Base-by-base conservation (phyloP, 1,284 basidiomycete genomes). In the Pascua guehoae region DNA sequence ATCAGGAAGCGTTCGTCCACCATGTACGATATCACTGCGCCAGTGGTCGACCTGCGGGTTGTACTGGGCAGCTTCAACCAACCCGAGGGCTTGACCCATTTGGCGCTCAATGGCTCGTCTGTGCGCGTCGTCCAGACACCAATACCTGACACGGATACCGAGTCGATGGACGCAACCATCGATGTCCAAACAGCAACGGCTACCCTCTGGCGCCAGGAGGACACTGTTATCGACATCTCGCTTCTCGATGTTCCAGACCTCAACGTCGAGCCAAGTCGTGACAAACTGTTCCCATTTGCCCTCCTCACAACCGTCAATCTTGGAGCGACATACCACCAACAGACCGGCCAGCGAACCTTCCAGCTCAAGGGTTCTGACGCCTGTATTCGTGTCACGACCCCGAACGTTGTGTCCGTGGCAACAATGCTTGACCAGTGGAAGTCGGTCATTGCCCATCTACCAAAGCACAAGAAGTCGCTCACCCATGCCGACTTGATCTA, bases 371-470 rank as follows among this genome's bases (percentile, higher is more conserved):
- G 50, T 12, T 46, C 47, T 5, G 54, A 56, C 17, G 41, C 50
- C 17, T 47, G 48, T 2, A 32, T 60, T 4, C 51, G 63, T 32
- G 54, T 54, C 0, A 61, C 66, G 15, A 68, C 66, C 0, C 49
- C 59, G 7, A 57, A 58, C 4, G 47, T 66, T 9, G 54, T 62
- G 2, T 49, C 53, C 38, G 51, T 61, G n/a, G 42, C 50, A 4
- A 40, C 60, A 16, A 47, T 67, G 24, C 15, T 62, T 8, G 51
- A 54, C 16, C 32, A 49, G 10, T 71, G 69, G 69, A 14, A 8
- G 12, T 40, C 51, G 1, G 51, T 56, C 8, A 12, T 63, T 24
- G 39, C 52, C 17, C 48, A 36, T 1, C 40, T 58, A 7, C 56
- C 56, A 2, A 44, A 40, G 15, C 14, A 16, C 17, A 49, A 12